These are phyloP conservation scores for Persicaria maculosa DNA, from an alignment of 148 eudicot species.

Conservation along the genomic window DNA sequence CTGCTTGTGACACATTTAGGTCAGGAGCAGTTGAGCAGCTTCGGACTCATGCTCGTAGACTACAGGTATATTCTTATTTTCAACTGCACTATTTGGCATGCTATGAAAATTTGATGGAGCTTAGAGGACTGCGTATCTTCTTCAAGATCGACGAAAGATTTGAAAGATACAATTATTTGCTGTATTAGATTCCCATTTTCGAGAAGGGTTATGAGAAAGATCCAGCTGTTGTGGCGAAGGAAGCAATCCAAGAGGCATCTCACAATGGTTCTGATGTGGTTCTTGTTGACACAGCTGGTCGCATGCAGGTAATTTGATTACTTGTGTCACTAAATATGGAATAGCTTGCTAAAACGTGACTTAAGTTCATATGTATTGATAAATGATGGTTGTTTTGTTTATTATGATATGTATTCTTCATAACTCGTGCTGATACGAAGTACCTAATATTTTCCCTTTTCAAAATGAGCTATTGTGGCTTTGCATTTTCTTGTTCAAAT, in stretches of 20 bases:
- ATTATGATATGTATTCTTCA: not conserved
- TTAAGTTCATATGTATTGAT: not conserved
- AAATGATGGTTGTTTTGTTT: not conserved
- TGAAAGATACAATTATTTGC: not conserved
- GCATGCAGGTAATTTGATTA: conserved; percentile 69
- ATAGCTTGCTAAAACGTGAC: not conserved
- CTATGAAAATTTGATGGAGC: conserved; percentile 2
- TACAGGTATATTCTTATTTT: conserved; percentile 44
- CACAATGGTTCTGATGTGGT: conserved; percentile 94
- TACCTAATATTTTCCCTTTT: not conserved
- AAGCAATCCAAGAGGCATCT: conserved; percentile 88
- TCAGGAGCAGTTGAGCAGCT: conserved; percentile 99
- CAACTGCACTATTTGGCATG: not conserved
- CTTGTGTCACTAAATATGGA: not conserved
- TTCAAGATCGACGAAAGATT: not conserved
- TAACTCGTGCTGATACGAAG: not conserved
- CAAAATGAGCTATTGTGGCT: not conserved
- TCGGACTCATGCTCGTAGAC: conserved; percentile 96
- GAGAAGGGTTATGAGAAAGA: conserved; percentile 99
- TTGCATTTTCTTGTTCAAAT: not conserved
- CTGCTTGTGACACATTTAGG: conserved; percentile 97
- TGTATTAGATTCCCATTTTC: conserved; percentile 75
- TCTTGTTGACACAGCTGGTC: conserved; percentile 98
- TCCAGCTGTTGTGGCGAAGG: conserved; percentile 96
- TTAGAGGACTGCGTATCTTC: not conserved